Evolutionary conservation across 2,329 filamentous ascomycete species (phyloP), one percentile per base, ranked within the genome.

Genomic region (Talaromyces marneffei): DNA sequence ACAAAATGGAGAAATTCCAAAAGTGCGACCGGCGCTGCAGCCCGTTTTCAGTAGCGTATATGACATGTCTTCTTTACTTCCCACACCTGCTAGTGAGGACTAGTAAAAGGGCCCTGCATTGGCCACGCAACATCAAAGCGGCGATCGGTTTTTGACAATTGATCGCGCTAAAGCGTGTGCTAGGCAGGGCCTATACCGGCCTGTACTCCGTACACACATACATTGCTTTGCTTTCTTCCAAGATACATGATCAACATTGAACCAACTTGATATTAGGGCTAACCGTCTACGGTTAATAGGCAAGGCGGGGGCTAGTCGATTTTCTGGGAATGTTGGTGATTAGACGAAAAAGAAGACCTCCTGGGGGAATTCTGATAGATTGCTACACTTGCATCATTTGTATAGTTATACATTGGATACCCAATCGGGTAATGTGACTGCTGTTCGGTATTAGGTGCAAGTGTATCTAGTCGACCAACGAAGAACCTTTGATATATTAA

Each of bases 41-140:
- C 27, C 31, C 23, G 42, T 58, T 50, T 58, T 58, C 56, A 37
- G 56, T 58, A 58, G 56, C 56, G 42, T 50, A 29, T 50, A 37
- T 58, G 56, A 58, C 46, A 33, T 58, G 56, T 58, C 56, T 39
- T 14, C 37, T 57, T 48, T 25, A 0, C 14, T n/a, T 33, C 12
- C 20, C 44, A 27, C 29, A 52, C n/a, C 27, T 52, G 7, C 27
- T 48, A 46, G 20, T 20, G 39, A 50, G 25, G 25, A 35, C n/a
- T 33, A 52, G 29, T 25, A 2, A 31, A n/a, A 39, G 10, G 48
- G 48, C 48, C 56, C 42, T 58, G 56, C 56, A 58, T 58, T 58
- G 48, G 42, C 56, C 56, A 58, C 42, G 56, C 42, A 58, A 50
- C 20, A 46, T 46, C 40, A 57, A 25, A 44, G 40, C 48, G 33